These are phyloP conservation scores for Bothriochloa decipiens DNA, from an alignment of 176 grass and related monocot species.

Conservation along the genomic window DNA sequence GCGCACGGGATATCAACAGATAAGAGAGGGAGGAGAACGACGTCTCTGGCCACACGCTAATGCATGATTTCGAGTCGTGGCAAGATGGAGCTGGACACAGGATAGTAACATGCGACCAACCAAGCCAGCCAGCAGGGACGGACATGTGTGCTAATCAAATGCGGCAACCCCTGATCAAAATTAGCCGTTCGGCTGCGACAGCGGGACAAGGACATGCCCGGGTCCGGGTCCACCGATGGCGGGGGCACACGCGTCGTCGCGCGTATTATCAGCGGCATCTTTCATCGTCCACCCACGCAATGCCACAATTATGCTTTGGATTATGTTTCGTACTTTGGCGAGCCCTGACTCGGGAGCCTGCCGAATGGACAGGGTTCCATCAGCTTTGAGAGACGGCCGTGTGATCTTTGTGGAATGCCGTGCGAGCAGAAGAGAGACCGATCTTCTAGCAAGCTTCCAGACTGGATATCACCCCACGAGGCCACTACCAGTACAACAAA, in stretches of 20 bases:
- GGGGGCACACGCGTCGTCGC: not conserved
- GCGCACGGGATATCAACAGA: too few species aligned
- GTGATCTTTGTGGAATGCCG: constrained; percentile 5
- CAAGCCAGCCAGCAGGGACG: not conserved
- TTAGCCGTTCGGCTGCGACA: too few species aligned
- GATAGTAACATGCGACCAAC: constrained; percentile 30
- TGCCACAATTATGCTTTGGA: not conserved
- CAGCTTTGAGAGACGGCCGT: not conserved
- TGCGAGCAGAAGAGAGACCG: not conserved
- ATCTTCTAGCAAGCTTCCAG: not conserved
- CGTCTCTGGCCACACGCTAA: too few species aligned
- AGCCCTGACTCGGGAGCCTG: not conserved
- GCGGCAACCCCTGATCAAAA: not conserved
- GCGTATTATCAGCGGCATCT: not conserved
- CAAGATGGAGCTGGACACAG: not conserved
- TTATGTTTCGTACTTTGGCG: constrained; percentile 1
- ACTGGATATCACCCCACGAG: too few species aligned
- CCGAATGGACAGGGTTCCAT: not conserved
- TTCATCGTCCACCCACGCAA: not conserved
- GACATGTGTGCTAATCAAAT: not conserved
- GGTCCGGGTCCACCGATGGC: not conserved
- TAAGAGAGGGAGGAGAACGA: too few species aligned
- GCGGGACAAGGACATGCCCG: not conserved
- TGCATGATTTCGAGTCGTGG: not conserved
- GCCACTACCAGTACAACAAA: too few species aligned